Evolutionary conservation across 139 green algal species (phyloP).

Genomic region (Picochlorum sp.): DNA sequence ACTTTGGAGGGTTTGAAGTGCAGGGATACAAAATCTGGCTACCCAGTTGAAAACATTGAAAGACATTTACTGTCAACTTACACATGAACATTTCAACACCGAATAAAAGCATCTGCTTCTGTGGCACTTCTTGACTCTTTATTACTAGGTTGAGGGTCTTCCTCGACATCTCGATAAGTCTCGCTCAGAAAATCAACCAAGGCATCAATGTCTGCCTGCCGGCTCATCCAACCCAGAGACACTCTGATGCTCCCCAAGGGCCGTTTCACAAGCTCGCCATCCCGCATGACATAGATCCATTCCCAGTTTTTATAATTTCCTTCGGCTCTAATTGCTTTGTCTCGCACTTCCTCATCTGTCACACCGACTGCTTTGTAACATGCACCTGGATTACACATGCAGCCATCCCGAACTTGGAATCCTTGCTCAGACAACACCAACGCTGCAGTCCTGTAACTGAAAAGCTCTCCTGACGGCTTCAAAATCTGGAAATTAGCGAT

Average conservation of each 20-base stretch:
- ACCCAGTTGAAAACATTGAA: no score
- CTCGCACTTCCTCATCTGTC: not conserved
- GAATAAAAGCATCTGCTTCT: no score
- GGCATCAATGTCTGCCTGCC: slow-evolving; percentile 51
- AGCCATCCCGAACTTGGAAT: slow-evolving; percentile 70
- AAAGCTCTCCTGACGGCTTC: slow-evolving; percentile 49
- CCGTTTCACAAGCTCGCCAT: slow-evolving; percentile 1
- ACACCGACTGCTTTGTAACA: slow-evolving; percentile 44
- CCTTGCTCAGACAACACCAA: slow-evolving; percentile 53
- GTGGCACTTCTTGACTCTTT: no score
- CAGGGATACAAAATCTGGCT: no score
- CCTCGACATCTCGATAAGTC: not conserved
- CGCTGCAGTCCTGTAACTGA: slow-evolving; percentile 60
- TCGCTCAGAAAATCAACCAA: slow-evolving; percentile 12
- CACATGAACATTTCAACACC: no score
- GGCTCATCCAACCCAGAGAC: slow-evolving; percentile 69
- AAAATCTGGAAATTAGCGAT: slow-evolving; percentile 80
- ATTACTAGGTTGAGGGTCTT: not conserved
- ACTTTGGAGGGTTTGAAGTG: no score
- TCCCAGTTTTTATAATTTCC: slow-evolving; percentile 80
- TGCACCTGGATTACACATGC: slow-evolving; percentile 89
- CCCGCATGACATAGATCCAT: slow-evolving; percentile 62
- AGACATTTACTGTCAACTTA: no score
- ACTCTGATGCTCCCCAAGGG: slow-evolving; percentile 65
- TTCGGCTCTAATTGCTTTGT: not conserved